Evolutionary conservation across 73 alveolate species (phyloP).

Genomic region (Tetrahymena elliotti): DNA sequence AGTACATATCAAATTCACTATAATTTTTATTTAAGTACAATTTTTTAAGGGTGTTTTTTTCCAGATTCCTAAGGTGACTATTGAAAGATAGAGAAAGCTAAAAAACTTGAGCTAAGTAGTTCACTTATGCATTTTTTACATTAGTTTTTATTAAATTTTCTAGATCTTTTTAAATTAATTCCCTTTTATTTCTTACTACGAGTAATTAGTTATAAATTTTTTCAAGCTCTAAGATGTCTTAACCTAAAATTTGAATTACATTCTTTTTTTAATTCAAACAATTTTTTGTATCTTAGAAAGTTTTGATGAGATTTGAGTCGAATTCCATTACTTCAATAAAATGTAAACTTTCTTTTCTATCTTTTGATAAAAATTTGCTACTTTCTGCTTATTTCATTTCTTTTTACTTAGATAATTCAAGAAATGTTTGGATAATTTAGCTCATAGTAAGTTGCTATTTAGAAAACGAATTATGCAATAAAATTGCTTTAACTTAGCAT

Average conservation of each 20-base stretch:
- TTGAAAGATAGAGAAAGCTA: not conserved
- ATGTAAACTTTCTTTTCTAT: not conserved
- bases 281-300: not conserved
- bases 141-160: not conserved
- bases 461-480: not conserved
- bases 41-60: not conserved
- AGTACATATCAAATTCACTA: not conserved
- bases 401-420: not conserved
- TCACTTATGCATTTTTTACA: not conserved
- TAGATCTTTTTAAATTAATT: not conserved
- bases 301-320: not conserved
- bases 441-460: not conserved
- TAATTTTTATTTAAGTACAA: not conserved
- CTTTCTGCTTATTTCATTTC: not conserved
- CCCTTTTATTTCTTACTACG: not conserved
- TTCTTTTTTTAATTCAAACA: not conserved
- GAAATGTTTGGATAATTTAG: not conserved
- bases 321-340: not conserved
- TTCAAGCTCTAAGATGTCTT: not conserved
- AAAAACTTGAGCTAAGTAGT: not conserved
- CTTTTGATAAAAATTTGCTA: not conserved
- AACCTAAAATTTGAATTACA: not conserved
- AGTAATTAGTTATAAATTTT: not conserved
- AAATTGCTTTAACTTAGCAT: not conserved
- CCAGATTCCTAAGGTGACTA: not conserved